Evolutionary conservation across 2,329 filamentous ascomycete species (phyloP), one percentile per base, ranked within the genome.

Genomic region (Colletotrichum brevisporum): DNA sequence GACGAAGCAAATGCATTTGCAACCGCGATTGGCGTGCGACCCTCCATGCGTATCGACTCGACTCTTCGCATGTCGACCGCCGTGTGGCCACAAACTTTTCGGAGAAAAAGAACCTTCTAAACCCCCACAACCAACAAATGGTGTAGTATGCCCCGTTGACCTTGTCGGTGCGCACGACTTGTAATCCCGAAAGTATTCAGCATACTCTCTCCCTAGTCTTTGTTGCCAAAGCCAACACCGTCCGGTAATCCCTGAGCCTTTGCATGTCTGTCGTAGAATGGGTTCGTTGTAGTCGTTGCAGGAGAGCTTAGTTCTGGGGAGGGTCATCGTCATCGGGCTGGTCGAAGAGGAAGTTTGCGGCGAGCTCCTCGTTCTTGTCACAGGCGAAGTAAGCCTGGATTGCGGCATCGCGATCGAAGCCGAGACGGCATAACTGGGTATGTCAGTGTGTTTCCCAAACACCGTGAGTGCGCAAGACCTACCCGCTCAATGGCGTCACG

Each of bases 311-410:
- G 75, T 84, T 83, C 70, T 82, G 78, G 10, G 81, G 77, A 39
- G 85, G 82, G 67, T 92, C 90, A 43, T 93, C 91, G 55, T 98
- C 95, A 71, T 97, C 94, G 10, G 95, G 95, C 83, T 98, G 94
- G 76, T 99, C 96, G 78, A 99, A 99, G 69, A 99, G 86, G 82
- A 98, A 98, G 83, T 99, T 99, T 72, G 96, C 96, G 0, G 96
- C 96, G 59, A 99, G 87, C 82, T 99, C 96, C 83, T 99, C 96
- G 81, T 99, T 98, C 89, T 98, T 99, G 83, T 99, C 96, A 81
- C 96, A 99, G 41, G 96, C 96, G 79, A 99, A 99, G 84, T 98
- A 99, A 27, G 96, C 96, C 83, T 99, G 95, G 74, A 98, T 97
- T 59, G 96, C 96, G 75, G 94, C 90, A 75, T 98, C 94, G 69